These are phyloP conservation scores for Lycium barbarum DNA, from an alignment of 257 asterid species.

Conservation along the genomic window DNA sequence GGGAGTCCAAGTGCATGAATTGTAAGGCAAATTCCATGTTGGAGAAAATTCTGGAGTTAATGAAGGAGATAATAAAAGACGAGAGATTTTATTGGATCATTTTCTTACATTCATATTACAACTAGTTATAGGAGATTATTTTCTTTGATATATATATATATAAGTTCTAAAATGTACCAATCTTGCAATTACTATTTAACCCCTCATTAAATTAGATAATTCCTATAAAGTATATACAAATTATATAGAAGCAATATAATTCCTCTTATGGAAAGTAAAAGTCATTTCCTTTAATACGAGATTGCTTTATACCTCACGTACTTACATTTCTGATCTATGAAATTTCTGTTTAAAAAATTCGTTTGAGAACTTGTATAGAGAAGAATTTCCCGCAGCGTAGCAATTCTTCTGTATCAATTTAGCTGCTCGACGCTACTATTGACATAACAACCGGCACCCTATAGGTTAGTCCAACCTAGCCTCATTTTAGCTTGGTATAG, in stretches of 20 bases:
- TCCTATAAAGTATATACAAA: no score
- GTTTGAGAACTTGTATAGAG: neutral
- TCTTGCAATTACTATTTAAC: no score
- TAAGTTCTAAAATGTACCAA: neutral
- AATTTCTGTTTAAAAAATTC: neutral
- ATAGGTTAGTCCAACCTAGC: neutral
- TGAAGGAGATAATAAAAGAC: neutral
- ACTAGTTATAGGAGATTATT: neutral
- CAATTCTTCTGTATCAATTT: no score
- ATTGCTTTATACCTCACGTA: neutral
- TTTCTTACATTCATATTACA: neutral
- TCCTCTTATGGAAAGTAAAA: neutral
- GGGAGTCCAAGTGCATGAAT: neutral
- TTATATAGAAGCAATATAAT: neutral
- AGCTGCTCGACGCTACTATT: neutral
- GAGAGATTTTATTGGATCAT: no score
- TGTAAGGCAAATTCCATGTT: neutral
- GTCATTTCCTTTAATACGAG: neutral
- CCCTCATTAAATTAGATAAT: no score
- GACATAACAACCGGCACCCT: neutral
- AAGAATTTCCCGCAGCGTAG: no score
- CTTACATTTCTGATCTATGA: neutral
- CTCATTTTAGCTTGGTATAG: neutral
- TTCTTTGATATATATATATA: neutral
- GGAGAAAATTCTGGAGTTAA: neutral